Base-by-base conservation (phyloP, 2,329 filamentous ascomycete genomes). In the Cadophora sp. region DNA sequence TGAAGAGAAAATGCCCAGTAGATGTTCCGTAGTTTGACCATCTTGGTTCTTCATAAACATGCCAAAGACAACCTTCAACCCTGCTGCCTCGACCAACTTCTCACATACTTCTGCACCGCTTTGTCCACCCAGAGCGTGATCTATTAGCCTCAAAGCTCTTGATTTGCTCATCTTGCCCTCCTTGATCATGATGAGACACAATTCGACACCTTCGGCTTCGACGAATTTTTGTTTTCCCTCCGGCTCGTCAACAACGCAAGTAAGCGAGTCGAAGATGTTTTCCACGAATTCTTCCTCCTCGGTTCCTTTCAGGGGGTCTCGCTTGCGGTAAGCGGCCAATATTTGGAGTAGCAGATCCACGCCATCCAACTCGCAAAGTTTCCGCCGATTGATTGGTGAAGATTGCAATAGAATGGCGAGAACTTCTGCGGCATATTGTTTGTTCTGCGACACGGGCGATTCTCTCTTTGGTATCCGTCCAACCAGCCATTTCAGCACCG, bases 261-360 rank as follows among this genome's bases (percentile, higher is more conserved):
- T 92, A 20, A 98, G 78, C 1, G 90, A 88, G 75, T 97, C 94
- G 77, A 99, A 99, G 0, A 97, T 77, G 72, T 99, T 97, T 79
- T 97, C 93, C 76, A 96, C 92, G 77, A 92, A 97, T 80, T 99
- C 96, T 76, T 97, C 94, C 78, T 98, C 96, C 60, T 96, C 90
- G 39, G 90, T 89, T 66, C 94, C 93, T 75, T 92, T 95, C 59
- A 89, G 86, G 0, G 96, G 96, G 76, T 99, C 94, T 59, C 89
- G 87, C 80, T 91, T 92, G 65, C 96, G 89, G 80, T 98, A 99
- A 1, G 89, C 83, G 1, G 94, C 92, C 0, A 96, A 86, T 0
- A 97, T 84, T 79, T 96, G 93, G 16, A 99, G 88, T 72, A 97
- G 83, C 3, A 85, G 79, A 74, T 99, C 95, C 8, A 96, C 84